phyloP scores from a whole-genome alignment of 805 yeast genomes.

The Tetrapisispora nanseiensis region DNA sequence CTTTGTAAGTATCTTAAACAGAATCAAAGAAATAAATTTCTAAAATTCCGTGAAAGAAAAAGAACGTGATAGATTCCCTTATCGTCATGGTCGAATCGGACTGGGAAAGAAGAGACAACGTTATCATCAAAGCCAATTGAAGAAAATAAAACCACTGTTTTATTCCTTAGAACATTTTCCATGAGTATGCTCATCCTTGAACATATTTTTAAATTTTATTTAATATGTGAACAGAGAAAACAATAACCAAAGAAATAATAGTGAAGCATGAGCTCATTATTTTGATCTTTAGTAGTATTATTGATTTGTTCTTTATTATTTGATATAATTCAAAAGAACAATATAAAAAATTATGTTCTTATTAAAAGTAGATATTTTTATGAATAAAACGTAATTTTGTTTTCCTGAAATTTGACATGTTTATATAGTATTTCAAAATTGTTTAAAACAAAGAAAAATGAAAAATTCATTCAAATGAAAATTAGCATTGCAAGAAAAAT shows the following conservation, averaged over 20 bases:
- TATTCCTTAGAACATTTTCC: slow-evolving; percentile 7
- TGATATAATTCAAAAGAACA: no score
- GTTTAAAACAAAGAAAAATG: no score
- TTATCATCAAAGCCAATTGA: slow-evolving; percentile 34
- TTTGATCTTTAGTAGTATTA: no score
- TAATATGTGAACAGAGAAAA: background rate
- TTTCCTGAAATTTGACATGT: no score
- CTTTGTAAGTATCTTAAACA: slow-evolving; percentile 9
- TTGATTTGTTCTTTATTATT: background rate
- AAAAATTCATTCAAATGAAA: no score
- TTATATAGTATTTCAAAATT: no score
- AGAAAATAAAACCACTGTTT: slow-evolving; percentile 1
- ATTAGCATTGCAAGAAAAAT: no score
- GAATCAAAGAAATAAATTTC: background rate
- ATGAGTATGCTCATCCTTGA: slow-evolving; percentile 15
- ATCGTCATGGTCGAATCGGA: slow-evolving; percentile 91
- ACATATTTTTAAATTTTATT: slow-evolving; percentile 1
- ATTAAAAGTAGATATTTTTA: no score
- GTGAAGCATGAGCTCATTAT: no score
- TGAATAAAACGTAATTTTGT: no score
- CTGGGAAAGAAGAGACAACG: slow-evolving; percentile 81
- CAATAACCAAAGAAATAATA: background rate
- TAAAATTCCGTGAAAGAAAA: slow-evolving; percentile 19
- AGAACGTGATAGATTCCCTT: slow-evolving; percentile 39
- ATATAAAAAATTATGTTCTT: no score